Evolutionary conservation across 768 basidiomycete genomes (phyloP).

Genomic region (Rossbeevera mucosa): DNA sequence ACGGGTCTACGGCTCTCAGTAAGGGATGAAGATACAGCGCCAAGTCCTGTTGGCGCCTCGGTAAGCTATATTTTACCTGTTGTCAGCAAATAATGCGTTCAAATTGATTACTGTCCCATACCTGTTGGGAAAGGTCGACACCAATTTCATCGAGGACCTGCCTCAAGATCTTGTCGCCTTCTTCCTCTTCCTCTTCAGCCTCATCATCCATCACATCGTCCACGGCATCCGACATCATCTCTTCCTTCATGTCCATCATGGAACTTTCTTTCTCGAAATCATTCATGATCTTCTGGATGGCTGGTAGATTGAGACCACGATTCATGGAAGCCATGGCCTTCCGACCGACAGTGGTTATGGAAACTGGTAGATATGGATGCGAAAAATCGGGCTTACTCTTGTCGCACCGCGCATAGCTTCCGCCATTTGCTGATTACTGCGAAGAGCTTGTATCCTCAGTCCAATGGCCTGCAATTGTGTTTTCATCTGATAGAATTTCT

Average conservation of each 20-base stretch:
- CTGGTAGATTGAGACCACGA: conserved; percentile 88
- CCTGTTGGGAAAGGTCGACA: conserved; percentile 83
- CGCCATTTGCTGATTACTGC: conserved; percentile 99
- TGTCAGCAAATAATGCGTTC: conserved; percentile 5
- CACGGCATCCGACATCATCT: conserved; percentile 98
- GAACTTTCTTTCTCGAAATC: conserved; percentile 97
- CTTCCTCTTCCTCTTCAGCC: conserved; percentile 89
- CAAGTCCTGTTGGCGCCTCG: conserved; percentile 76
- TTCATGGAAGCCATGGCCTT: conserved; percentile 99
- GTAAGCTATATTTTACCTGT: conserved; percentile 55
- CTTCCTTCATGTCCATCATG: conserved; percentile 99
- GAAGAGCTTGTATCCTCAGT: conserved; percentile 89
- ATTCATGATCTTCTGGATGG: conserved; percentile 93
- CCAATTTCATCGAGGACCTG: conserved; percentile 98
- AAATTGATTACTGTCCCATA: conserved; percentile 23
- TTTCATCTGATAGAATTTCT: conserved; percentile 99
- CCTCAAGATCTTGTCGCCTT: conserved; percentile 91
- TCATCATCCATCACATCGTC: conserved; percentile 97
- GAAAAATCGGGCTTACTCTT: conserved; percentile 54
- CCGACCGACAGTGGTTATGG: conserved; percentile 1
- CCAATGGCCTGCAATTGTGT: conserved; percentile 97
- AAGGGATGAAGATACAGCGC: conserved; percentile 53
- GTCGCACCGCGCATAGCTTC: conserved; percentile 99
- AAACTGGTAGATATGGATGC: neutral
- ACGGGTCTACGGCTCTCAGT: conserved; percentile 71